Evolutionary conservation across 225 moss, liverwort and hornwort species (phyloP), one percentile per base, ranked within the genome.

Genomic region (Neckera pumila): DNA sequence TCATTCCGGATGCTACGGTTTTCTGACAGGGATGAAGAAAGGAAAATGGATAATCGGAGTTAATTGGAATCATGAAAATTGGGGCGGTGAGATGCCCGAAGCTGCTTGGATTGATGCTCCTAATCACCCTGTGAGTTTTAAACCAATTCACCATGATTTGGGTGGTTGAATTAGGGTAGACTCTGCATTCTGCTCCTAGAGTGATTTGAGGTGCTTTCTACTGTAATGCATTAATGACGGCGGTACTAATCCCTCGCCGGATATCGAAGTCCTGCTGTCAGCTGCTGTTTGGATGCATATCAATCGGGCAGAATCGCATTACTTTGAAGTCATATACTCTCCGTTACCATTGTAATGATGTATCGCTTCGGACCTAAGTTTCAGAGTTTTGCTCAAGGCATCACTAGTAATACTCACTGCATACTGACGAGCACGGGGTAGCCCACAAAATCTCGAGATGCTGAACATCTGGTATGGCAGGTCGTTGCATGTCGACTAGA

Each of bases 21-120:
- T 83, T 53, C 21, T 89, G 73, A 62, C 90, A 96, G 96, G 86
- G 33, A 61, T 93, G 65, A 51, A 92, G 86, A 92, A 93, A 82
- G 95, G 96, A 56, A 90, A 86, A 74, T 98, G 98, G 98, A 89
- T 98, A 49, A 53, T 92, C 34, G 97, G 95, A 87, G 91, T 83
- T 61, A 93, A 92, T 51, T 98, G 98, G 97, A 96, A 97, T 81
- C 89, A 98, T 84, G 92, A 96, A 62, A 91, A 86, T 61, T 98
- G 97, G 98, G 98, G 96, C 85, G 97, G 98, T 87, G 92, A 94
- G 69, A 85, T 97, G 90, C 98, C 98, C 26, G 84, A 88, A 19
- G 93, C 95, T 87, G 93, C 95, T 82, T 97, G 98, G 98, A 97
- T 98, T 79, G 98, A 98, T 86, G 90, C 94, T 73, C 92, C 95